Percentiles rank a stretch among this genome's conserved stretches.
Evolutionary conservation across 2,329 filamentous ascomycete genomes (phyloP).

Genomic region (Sclerotinia nivalis): DNA sequence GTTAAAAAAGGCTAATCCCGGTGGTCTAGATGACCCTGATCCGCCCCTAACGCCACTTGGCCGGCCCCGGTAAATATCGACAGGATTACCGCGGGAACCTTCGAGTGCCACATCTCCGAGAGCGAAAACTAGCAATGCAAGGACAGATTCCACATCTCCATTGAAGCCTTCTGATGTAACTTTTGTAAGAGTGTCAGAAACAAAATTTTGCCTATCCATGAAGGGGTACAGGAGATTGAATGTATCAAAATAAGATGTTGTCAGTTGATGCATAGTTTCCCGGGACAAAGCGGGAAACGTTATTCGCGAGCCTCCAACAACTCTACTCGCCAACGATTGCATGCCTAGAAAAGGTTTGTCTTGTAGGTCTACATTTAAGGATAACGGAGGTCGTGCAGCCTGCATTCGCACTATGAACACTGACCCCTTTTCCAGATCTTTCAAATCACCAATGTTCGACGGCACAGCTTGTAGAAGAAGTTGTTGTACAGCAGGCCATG

Average conservation of each 20-base stretch:
- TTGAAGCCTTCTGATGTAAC: constrained; percentile 52
- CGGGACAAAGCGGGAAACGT: constrained; percentile 45
- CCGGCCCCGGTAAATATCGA: constrained; percentile 48
- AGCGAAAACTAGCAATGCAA: constrained; percentile 59
- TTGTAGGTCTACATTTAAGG: constrained; percentile 35
- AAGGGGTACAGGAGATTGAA: constrained; percentile 61
- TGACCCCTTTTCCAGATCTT: constrained; percentile 45
- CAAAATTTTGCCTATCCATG: constrained; percentile 57
- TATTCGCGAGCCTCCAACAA: constrained; percentile 32
- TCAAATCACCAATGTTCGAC: constrained; percentile 41
- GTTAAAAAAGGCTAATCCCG: constrained; percentile 61
- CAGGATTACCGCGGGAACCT: constrained; percentile 49
- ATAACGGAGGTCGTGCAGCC: constrained; percentile 31
- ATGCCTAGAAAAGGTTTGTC: constrained; percentile 38
- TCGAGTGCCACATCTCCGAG: constrained; percentile 60
- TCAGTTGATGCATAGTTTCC: constrained; percentile 52
- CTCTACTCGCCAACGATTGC: constrained; percentile 39
- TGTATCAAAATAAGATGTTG: constrained; percentile 58
- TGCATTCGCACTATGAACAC: constrained; percentile 42
- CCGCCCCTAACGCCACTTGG: constrained; percentile 56
- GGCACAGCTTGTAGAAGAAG: constrained; percentile 43
- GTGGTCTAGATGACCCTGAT: constrained; percentile 48
- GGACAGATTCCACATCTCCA: constrained; percentile 51
- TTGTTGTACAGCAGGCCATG: constrained; percentile 50
- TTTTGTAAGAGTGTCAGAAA: constrained; percentile 48